Evolutionary conservation across 495 filamentous ascomycete species (phyloP), one percentile per base, ranked within the genome.

Genomic region (Polyplosphaeria fusca): DNA sequence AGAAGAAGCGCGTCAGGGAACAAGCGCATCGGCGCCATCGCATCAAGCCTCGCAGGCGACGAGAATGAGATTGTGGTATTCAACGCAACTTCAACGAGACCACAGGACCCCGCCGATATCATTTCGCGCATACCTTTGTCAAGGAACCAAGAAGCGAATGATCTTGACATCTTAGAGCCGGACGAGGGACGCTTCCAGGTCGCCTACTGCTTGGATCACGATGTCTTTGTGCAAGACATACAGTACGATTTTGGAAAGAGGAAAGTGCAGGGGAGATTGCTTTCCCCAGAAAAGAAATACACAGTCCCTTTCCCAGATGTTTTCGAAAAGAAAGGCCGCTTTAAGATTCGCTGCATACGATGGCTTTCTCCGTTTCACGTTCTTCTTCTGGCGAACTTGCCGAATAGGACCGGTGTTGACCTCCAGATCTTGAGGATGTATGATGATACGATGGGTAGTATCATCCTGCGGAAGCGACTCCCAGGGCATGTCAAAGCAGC

Each of bases 1-100:
- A 78, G 76, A 67, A 73, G 76, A 62, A 72, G 72, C 37, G 65
- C 69, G 13, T 63, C 66, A 5, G 62, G 66, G 11, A 72, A 64
- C 54, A 71, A 77, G 30, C 79, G 87, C 55, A 71, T 95, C 24
- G 88, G 84, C 38, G 89, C 85, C 13, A 80, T 85, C 55, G 82
- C 87, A 14, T 90, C 88, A 0, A 86, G 88, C 22, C 71, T 92
- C 40, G 82, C 87, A 12, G 82, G 81, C 32, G 74, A 84, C 18
- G 76, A 83, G 27, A 79, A 77, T 12, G 86, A 98, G 71, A 83
- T 98, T 57, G 85, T 89, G 30, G 69, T 95, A 48, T 91, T 96
- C 70, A 76, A 82, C 68, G 81, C 82, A n/a, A 81, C 79, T 30
- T 68, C 76, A 23, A 67, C 76, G 26, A 76, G 74, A 13, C 79